Conservation (phyloP, 2,329 filamentous ascomycete species). For the Penicillium sp. region DNA sequence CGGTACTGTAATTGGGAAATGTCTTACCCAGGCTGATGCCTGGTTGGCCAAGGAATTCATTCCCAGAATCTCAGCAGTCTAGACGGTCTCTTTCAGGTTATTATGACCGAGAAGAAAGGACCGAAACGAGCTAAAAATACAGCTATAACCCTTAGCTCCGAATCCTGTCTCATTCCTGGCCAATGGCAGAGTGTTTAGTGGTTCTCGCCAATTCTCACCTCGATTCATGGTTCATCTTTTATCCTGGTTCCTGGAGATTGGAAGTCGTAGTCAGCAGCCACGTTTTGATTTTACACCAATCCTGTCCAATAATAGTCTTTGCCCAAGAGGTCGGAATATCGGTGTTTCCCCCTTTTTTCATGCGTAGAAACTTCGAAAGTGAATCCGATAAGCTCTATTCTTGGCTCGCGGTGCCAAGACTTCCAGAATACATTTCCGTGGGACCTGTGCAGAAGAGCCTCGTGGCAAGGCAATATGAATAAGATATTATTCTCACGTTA, state of each 20-base stretch:
- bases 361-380: too few relatives aligned
- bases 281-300: neutral
- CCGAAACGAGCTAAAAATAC: neutral
- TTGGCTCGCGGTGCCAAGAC: neutral
- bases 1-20: neutral
- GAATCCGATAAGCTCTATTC: conserved; percentile 3
- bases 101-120: neutral
- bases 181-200: neutral
- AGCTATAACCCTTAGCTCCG: neutral
- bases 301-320: neutral
- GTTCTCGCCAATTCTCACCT: conserved; percentile 1
- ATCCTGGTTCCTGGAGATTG: neutral
- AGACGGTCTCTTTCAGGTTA: neutral
- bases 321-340: neutral
- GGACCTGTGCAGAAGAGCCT: neutral
- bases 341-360: neutral
- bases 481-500: neutral
- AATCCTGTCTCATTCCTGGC: neutral
- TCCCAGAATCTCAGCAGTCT: too few relatives aligned
- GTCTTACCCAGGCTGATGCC: too few relatives aligned
- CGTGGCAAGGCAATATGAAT: neutral
- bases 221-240: neutral
- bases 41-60: neutral
- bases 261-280: conserved; percentile 6
- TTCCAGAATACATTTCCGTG: neutral